Evolutionary conservation across 108 stramenopile species (phyloP).

Genomic region (Nannochloropsis gaditana): DNA sequence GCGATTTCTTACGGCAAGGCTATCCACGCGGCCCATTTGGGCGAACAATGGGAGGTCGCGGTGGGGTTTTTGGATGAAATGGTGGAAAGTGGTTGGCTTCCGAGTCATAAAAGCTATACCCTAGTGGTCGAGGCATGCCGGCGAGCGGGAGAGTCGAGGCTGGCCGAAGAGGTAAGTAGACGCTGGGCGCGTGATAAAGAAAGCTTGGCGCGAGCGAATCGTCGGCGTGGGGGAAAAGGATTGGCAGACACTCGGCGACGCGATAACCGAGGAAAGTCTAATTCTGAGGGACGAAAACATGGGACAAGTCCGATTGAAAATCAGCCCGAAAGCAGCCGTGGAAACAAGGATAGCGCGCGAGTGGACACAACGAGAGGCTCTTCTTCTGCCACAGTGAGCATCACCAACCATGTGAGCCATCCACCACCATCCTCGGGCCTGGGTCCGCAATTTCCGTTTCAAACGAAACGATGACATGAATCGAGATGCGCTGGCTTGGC

Average conservation of each 20-base stretch:
- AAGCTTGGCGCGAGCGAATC: background rate
- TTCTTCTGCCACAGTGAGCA: too few relatives aligned
- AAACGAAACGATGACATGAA: background rate
- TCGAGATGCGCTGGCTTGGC: too few relatives aligned
- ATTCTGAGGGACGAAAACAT: too few relatives aligned
- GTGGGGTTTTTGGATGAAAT: constrained; percentile 19
- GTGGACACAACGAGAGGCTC: too few relatives aligned
- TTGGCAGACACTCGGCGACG: too few relatives aligned
- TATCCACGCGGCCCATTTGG: constrained; percentile 21
- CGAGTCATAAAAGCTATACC: background rate
- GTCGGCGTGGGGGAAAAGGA: background rate
- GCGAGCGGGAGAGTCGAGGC: background rate
- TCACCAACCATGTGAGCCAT: too few relatives aligned
- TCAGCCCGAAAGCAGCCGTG: too few relatives aligned
- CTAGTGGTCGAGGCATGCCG: background rate
- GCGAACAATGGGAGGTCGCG: constrained; percentile 22
- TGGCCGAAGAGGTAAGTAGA: constrained; percentile 8
- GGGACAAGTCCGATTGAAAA: too few relatives aligned
- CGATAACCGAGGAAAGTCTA: too few relatives aligned
- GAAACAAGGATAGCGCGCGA: too few relatives aligned
- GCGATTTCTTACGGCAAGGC: constrained; percentile 18
- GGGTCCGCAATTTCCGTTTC: constrained; percentile 5
- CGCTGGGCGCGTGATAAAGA: constrained; percentile 16
- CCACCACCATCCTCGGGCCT: background rate
- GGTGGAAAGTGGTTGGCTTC: background rate